Evolutionary conservation across 139 green algal genomes (phyloP).

Genomic region (Picochlorum sp.): DNA sequence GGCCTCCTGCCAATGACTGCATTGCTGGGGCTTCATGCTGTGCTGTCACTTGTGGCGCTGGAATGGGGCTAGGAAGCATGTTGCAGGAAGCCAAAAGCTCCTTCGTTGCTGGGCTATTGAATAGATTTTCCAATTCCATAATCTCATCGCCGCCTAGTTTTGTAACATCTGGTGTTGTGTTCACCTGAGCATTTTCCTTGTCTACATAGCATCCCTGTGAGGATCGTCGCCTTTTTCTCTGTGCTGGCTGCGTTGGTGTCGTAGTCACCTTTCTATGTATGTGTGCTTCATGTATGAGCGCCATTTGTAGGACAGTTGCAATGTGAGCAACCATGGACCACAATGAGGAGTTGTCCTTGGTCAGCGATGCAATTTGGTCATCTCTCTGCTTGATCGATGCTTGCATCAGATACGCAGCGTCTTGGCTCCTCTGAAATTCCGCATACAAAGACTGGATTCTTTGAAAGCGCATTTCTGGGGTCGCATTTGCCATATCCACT

Average conservation of each 20-base stretch:
- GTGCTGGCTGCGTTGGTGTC: neutral
- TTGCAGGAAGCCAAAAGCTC: neutral
- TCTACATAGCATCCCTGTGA: neutral
- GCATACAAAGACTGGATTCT: neutral
- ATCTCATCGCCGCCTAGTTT: neutral
- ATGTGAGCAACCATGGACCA: slow-evolving; percentile 1
- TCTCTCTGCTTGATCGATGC: slow-evolving; percentile 2
- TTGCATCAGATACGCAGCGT: neutral
- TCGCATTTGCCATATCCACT: neutral
- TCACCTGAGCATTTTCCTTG: neutral
- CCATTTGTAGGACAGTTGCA: neutral
- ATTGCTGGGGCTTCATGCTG: slow-evolving; percentile 1
- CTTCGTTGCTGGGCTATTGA: neutral
- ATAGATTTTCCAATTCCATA: neutral
- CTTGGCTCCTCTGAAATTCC: neutral
- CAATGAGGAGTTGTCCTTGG: neutral
- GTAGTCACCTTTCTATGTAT: too few relatives aligned
- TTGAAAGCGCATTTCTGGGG: neutral
- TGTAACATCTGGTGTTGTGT: neutral
- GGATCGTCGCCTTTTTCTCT: neutral
- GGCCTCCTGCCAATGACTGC: neutral
- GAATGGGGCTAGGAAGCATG: neutral
- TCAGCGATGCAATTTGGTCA: neutral
- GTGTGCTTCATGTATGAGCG: neutral
- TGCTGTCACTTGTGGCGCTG: slow-evolving; percentile 1